A percentile compares a stretch with the other conserved stretches of the same genome.
Conservation (phyloP, 257 asterid genomes). For the Rubia yunnanensis region DNA sequence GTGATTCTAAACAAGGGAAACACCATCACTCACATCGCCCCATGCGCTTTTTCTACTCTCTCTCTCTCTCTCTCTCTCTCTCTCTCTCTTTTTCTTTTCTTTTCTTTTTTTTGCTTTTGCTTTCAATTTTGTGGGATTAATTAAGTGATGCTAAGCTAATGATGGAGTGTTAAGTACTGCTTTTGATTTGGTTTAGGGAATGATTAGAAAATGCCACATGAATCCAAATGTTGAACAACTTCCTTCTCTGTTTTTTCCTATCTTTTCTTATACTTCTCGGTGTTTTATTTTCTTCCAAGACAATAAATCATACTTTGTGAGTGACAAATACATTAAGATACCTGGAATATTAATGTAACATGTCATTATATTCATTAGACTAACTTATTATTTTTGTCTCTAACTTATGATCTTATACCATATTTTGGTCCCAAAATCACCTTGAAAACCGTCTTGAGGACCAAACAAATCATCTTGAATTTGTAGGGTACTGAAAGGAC, state of each 20-base stretch:
- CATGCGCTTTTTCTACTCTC: neutral
- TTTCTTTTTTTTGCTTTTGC: neutral
- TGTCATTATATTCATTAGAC: too few species aligned
- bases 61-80: neutral
- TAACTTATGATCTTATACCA: too few species aligned
- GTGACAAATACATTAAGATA: neutral
- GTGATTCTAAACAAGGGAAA: conserved; percentile 5
- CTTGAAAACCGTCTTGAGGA: too few species aligned
- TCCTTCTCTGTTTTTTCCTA: neutral
- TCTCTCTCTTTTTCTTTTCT: neutral
- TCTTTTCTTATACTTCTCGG: neutral
- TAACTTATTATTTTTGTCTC: too few species aligned
- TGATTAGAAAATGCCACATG: neutral
- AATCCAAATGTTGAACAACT: neutral
- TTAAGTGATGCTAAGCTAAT: neutral
- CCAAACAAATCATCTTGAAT: too few species aligned
- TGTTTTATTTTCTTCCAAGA: neutral
- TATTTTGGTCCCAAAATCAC: too few species aligned
- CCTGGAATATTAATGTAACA: too few species aligned
- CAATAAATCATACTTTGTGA: too few species aligned
- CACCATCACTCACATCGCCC: conserved; percentile 13
- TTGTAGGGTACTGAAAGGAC: too few species aligned
- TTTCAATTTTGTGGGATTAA: conserved; percentile 1
- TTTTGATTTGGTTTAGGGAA: neutral
- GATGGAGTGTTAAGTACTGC: neutral